Percentiles rank a stretch among this genome's conserved stretches.
Conservation (phyloP, 192 early-diverging fungal genomes). For the Coemansia furcata region DNA sequence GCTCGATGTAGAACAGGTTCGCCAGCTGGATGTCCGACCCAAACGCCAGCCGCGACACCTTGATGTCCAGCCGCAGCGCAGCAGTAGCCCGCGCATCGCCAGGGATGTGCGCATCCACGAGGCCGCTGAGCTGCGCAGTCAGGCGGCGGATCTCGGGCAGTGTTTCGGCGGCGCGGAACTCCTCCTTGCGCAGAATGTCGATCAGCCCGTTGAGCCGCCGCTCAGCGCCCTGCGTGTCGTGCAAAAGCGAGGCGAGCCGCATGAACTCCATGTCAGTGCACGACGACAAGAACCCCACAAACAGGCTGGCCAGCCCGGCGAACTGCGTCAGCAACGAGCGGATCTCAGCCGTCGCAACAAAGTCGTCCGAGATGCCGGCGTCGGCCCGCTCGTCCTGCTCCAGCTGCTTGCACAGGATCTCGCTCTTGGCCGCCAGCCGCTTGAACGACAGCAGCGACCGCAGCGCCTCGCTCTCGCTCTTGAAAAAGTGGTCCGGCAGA, state of each 20-base stretch:
- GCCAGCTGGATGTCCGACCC: slow-evolving; percentile 66
- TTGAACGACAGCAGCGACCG: slow-evolving; percentile 71
- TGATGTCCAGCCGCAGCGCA: slow-evolving; percentile 55
- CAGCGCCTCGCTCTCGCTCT: slow-evolving; percentile 75
- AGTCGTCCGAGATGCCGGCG: slow-evolving; percentile 52
- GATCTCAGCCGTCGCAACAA: slow-evolving; percentile 49
- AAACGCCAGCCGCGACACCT: slow-evolving; percentile 57
- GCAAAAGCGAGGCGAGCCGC: slow-evolving; percentile 68
- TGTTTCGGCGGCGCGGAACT: slow-evolving; percentile 65
- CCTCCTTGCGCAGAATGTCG: slow-evolving; percentile 75
- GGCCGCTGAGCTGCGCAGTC: slow-evolving; percentile 62
- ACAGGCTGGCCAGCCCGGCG: slow-evolving; percentile 64
- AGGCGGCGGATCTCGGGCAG: slow-evolving; percentile 67
- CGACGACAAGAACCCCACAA: slow-evolving; percentile 64
- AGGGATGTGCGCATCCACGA: slow-evolving; percentile 63
- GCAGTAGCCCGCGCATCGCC: slow-evolving; percentile 45
- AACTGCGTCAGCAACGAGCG: slow-evolving; percentile 49
- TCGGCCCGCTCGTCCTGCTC: slow-evolving; percentile 64
- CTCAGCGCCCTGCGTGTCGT: slow-evolving; percentile 79
- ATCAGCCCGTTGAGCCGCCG: slow-evolving; percentile 72
- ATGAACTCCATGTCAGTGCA: slow-evolving; percentile 72
- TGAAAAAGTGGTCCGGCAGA: slow-evolving; percentile 81
- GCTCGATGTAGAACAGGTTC: slow-evolving; percentile 50
- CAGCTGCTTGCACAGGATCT: slow-evolving; percentile 70
- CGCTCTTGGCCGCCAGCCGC: slow-evolving; percentile 80